A percentile compares a stretch with the other conserved stretches of the same genome.
phyloP scores from a whole-genome alignment of 495 filamentous ascomycete genomes.

The Penicillium cinerascens region DNA sequence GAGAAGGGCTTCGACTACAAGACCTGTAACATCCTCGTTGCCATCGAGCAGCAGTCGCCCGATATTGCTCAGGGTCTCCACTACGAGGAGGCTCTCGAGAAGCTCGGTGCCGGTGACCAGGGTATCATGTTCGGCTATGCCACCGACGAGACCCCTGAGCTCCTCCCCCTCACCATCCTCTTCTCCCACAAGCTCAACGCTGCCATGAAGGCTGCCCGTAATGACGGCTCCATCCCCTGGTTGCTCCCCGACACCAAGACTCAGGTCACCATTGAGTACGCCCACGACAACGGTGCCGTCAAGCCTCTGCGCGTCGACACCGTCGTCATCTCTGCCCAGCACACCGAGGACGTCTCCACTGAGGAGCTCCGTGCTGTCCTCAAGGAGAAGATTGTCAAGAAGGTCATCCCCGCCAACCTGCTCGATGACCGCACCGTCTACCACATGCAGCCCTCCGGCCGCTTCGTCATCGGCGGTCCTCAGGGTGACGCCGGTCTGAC shows the following conservation, averaged over 20 bases:
- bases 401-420: conserved; percentile 86
- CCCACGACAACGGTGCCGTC: conserved; percentile 91
- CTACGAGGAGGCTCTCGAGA: conserved; percentile 93
- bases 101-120: conserved; percentile 98
- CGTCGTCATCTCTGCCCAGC: conserved; percentile 93
- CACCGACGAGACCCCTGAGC: conserved; percentile 97
- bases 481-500: conserved; percentile 99
- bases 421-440: conserved; percentile 90
- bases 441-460: conserved; percentile 96
- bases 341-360: conserved; percentile 83
- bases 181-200: conserved; percentile 94
- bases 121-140: conserved; percentile 99
- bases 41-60: conserved; percentile 98
- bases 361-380: conserved; percentile 92
- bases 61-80: conserved; percentile 98
- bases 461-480: conserved; percentile 98
- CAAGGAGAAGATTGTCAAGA: conserved; percentile 94
- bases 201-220: conserved; percentile 83
- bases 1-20: conserved; percentile 99
- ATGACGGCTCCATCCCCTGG: conserved; percentile 86
- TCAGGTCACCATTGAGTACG: conserved; percentile 98
- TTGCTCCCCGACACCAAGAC: conserved; percentile 98
- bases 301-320: conserved; percentile 92
- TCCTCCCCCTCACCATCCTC: conserved; percentile 87
- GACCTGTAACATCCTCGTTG: conserved; percentile 96